A percentile compares a stretch with the other conserved stretches of the same genome.
phyloP scores from a whole-genome alignment of 169 alveolate genomes.

The Babesia bovis region DNA sequence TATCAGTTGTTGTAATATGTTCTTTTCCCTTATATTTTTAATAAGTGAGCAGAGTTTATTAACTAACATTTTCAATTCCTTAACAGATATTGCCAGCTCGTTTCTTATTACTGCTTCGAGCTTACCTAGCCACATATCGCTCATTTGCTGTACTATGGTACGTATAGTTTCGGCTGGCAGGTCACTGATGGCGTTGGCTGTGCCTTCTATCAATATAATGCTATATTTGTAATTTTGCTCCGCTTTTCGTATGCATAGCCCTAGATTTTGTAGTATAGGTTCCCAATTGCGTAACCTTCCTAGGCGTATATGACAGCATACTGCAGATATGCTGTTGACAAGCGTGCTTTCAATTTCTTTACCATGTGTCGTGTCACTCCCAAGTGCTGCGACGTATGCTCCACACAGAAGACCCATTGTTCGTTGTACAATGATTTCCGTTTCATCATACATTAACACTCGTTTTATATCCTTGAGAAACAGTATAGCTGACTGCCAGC shows the following conservation, averaged over 20 bases:
- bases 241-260: constrained; percentile 15
- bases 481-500: constrained; percentile 30
- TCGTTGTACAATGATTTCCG: constrained; percentile 4
- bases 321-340: constrained; percentile 10
- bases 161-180: constrained; percentile 13
- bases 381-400: neutral
- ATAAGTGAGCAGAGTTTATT: constrained; percentile 13
- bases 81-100: constrained; percentile 5
- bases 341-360: constrained; percentile 1
- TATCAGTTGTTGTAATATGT: neutral
- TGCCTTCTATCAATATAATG: constrained; percentile 37
- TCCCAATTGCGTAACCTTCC: constrained; percentile 36
- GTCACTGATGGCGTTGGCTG: constrained; percentile 32
- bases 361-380: constrained; percentile 5
- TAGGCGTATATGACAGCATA: constrained; percentile 19
- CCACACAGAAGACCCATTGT: constrained; percentile 28
- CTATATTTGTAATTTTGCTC: neutral
- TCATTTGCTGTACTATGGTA: constrained; percentile 4
- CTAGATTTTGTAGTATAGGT: constrained; percentile 16
- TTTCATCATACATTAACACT: constrained; percentile 29
- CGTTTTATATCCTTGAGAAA: constrained; percentile 8
- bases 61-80: constrained; percentile 1
- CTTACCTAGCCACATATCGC: constrained; percentile 17
- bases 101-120: constrained; percentile 30
- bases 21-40: constrained; percentile 21